phyloP scores from a whole-genome alignment of 192 early-diverging fungal species.

The Dimargaris xerosporica region DNA sequence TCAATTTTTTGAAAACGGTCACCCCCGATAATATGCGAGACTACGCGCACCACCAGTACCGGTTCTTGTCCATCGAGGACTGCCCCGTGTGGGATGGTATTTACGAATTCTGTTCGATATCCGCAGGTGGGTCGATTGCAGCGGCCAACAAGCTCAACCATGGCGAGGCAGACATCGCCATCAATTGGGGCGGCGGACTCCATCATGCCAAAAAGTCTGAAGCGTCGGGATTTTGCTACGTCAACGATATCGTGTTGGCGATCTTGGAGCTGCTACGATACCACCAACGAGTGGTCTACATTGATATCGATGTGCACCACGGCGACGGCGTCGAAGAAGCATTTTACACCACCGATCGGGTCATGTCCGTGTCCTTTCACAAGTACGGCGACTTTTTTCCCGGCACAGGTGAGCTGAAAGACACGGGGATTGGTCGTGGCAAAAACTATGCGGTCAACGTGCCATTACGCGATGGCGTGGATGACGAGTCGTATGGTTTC shows the following conservation, averaged over 20 bases:
- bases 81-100: slow-evolving; percentile 95
- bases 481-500: slow-evolving; percentile 79
- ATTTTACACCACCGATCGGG: slow-evolving; percentile 97
- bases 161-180: slow-evolving; percentile 72
- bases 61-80: slow-evolving; percentile 74
- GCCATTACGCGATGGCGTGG: slow-evolving; percentile 85
- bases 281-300: slow-evolving; percentile 86
- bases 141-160: slow-evolving; percentile 71
- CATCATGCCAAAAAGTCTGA: slow-evolving; percentile 97
- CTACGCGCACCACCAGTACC: slow-evolving; percentile 37
- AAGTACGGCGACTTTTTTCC: slow-evolving; percentile 99
- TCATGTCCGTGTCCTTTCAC: slow-evolving; percentile 98
- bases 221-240: slow-evolving; percentile 94
- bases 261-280: slow-evolving; percentile 79
- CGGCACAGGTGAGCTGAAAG: slow-evolving; percentile 89
- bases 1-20: slow-evolving; percentile 68
- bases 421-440: slow-evolving; percentile 81
- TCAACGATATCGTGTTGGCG: slow-evolving; percentile 93
- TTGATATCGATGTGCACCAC: slow-evolving; percentile 98
- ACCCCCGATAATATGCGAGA: slow-evolving; percentile 59
- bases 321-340: slow-evolving; percentile 99
- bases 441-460: slow-evolving; percentile 92
- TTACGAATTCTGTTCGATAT: slow-evolving; percentile 84
- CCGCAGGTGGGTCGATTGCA: slow-evolving; percentile 85
- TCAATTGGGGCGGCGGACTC: slow-evolving; percentile 93